phyloP scores from a whole-genome alignment of 768 basidiomycete genomes.

The Suillus plorans region DNA sequence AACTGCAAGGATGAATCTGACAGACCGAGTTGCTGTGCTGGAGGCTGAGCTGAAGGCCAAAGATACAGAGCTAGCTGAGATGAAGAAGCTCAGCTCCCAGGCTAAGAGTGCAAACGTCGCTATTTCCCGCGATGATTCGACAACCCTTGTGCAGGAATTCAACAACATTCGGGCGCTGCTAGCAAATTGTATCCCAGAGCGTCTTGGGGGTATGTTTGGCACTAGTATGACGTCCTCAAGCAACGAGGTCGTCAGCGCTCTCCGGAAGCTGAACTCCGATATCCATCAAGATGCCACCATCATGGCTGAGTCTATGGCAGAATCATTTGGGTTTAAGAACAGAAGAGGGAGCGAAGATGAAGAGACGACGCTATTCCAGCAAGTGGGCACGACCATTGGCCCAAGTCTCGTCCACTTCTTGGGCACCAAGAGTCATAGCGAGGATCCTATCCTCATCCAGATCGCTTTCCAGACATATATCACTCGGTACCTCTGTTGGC shows the following conservation, averaged over 20 bases:
- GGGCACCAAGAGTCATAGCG: conserved; percentile 26
- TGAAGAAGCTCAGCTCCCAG: conserved; percentile 19
- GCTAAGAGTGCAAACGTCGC: conserved; percentile 20
- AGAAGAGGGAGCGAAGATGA: conserved; percentile 17
- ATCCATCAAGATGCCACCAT: conserved; percentile 48
- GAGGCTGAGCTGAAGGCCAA: conserved; percentile 4
- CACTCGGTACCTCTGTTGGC: conserved; percentile 27
- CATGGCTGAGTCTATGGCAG: conserved; percentile 48
- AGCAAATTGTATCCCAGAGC: conserved; percentile 29
- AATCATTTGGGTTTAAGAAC: conserved; percentile 33
- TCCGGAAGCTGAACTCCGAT: conserved; percentile 47
- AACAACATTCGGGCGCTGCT: conserved; percentile 1
- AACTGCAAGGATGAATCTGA: conserved; percentile 7
- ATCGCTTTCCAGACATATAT: conserved; percentile 35
- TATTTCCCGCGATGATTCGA: conserved; percentile 30
- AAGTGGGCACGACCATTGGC: conserved; percentile 22
- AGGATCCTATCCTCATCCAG: conserved; percentile 37
- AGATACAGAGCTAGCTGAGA: conserved; percentile 11
- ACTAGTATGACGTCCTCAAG: conserved; percentile 31
- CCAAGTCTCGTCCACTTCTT: conserved; percentile 26
- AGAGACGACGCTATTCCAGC: conserved; percentile 17
- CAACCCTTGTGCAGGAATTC: conserved; percentile 28
- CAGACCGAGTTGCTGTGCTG: conserved; percentile 6
- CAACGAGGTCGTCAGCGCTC: conserved; percentile 43
- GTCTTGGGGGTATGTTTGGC: conserved; percentile 45